Base-by-base conservation (phyloP, 176 grass and related monocot genomes). In the Triticum urartu region DNA sequence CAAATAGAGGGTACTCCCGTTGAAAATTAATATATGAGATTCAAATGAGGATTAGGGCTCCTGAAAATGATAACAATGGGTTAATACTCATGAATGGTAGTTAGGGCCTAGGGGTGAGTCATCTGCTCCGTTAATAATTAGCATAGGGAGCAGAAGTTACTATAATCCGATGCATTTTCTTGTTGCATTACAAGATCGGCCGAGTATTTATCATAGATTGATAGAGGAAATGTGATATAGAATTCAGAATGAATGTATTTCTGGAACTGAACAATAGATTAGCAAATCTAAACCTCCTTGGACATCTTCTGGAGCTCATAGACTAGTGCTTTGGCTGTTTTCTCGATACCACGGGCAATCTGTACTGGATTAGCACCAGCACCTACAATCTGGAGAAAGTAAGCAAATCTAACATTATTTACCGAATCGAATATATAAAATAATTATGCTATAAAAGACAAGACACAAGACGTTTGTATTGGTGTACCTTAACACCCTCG, bases 291-390 rank as follows among this genome's bases (percentile, higher is more conserved):
- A 54, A 76, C 73, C 73, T 76, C 73, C 8, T 54, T 76, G 25
- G 73, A 76, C 73, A 76, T 76, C 47, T 76, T 76, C 21, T 17
- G 13, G 25, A 76, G 73, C 45, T 76, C 73, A 33, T 26, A 26
- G 0, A 76, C 73, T 33, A 76, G 28, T 6, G 73, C 73, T 56
- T 76, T 76, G 26, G 73, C 73, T 33, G 73, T 76, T 76, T 56
- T 76, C 73, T 76, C 73, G 18, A 76, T 76, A 33, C 73, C 73
- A 33, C 26, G 73, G 8, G 73, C 26, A 2, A 76, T 76, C 47
- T 76, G 73, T 21, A 76, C 26, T 20, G 73, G 73, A 76, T 76
- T 76, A 54, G 73, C 73, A 76, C 73, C 73, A 76, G 73, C 73
- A 32, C 43, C 73, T 20, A 76, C 26, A 33, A 76, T 54, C 72